phyloP scores from a whole-genome alignment of 1,284 basidiomycete species.

The Sporisorium scitamineum region DNA sequence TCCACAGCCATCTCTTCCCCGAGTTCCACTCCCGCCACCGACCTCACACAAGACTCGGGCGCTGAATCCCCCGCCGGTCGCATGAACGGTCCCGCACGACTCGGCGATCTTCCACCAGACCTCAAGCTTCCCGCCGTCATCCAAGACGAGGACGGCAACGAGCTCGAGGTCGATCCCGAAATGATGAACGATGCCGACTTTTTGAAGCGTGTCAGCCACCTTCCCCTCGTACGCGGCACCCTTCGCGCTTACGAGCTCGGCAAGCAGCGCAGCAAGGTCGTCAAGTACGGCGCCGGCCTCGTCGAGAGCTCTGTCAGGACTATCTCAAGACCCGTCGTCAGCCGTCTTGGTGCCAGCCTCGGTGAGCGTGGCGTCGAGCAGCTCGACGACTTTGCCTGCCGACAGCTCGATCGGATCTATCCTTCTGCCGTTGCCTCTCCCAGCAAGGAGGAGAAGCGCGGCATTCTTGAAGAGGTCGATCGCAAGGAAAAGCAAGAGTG shows the following conservation, averaged over 20 bases:
- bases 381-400: constrained; percentile 87
- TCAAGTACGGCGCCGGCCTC: constrained; percentile 89
- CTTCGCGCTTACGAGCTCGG: constrained; percentile 80
- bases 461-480: constrained; percentile 54
- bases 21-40: constrained; percentile 55
- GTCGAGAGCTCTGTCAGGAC: constrained; percentile 86
- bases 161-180: constrained; percentile 56
- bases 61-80: constrained; percentile 42
- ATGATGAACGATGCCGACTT: constrained; percentile 63
- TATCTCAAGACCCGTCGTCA: constrained; percentile 85
- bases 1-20: constrained; percentile 61
- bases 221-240: constrained; percentile 77
- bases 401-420: constrained; percentile 79
- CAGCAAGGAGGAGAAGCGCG: constrained; percentile 55
- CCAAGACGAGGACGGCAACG: constrained; percentile 60
- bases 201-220: constrained; percentile 55
- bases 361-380: constrained; percentile 75
- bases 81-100: constrained; percentile 31
- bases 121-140: constrained; percentile 61
- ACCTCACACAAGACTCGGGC: constrained; percentile 49
- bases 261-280: constrained; percentile 81
- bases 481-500: constrained; percentile 57
- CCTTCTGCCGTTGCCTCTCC: constrained; percentile 38
- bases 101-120: constrained; percentile 58
- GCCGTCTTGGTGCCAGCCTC: constrained; percentile 73